Conservation (phyloP, 169 alveolate genomes). For the Besnoitia besnoiti region DNA sequence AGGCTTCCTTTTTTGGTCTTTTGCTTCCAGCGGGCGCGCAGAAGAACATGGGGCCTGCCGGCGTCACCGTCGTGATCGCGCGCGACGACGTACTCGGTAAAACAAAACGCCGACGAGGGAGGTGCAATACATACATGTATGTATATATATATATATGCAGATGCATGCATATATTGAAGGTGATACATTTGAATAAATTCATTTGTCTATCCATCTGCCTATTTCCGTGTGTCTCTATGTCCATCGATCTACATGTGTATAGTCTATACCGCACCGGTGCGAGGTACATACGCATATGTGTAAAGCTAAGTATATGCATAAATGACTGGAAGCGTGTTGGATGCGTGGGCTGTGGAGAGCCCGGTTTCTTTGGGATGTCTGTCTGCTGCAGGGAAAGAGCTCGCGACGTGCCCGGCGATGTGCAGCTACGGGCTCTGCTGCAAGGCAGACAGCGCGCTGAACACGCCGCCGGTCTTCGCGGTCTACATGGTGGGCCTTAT, state of each 20-base stretch:
- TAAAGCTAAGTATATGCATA: conserved; percentile 1
- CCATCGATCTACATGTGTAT: too few relatives aligned
- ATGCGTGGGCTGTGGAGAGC: too few relatives aligned
- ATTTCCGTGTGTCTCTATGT: neutral
- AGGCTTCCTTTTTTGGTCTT: too few relatives aligned
- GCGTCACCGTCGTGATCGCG: conserved; percentile 71
- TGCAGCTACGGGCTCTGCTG: conserved; percentile 57
- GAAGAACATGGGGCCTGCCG: conserved; percentile 78
- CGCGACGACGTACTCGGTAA: conserved; percentile 62
- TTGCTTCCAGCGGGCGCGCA: conserved; percentile 72
- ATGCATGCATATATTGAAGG: too few relatives aligned
- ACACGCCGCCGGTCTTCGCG: conserved; percentile 76
- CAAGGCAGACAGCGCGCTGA: conserved; percentile 62
- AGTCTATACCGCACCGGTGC: too few relatives aligned
- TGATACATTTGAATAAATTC: neutral
- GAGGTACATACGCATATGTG: neutral
- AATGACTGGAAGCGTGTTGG: neutral
- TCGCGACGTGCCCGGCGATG: conserved; percentile 64
- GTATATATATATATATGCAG: too few relatives aligned
- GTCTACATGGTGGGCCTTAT: conserved; percentile 72
- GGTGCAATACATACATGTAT: too few relatives aligned
- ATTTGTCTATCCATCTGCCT: neutral
- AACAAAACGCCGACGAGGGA: neutral
- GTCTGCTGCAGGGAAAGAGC: conserved; percentile 53
- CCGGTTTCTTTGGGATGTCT: neutral